Evolutionary conservation across 345 rosid species (phyloP).

Genomic region (Gossypium raimondii): DNA sequence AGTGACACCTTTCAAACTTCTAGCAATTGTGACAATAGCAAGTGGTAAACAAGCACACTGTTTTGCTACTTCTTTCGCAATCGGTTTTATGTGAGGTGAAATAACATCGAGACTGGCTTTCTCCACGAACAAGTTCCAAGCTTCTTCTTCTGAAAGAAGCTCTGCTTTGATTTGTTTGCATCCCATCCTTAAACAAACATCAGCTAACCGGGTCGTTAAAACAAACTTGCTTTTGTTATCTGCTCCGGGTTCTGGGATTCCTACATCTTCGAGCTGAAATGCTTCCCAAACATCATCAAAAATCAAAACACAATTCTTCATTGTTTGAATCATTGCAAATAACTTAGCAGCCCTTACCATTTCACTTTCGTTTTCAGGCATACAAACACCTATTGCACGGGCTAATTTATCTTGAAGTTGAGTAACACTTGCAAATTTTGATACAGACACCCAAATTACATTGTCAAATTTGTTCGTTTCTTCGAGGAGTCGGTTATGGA

Average conservation of each 20-base stretch:
- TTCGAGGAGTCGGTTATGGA: background rate
- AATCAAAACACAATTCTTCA: background rate
- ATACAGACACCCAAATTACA: conserved; percentile 11
- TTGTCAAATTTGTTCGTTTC: background rate
- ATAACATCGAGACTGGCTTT: background rate
- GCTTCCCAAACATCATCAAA: conserved; percentile 13
- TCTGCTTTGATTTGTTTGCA: background rate
- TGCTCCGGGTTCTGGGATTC: conserved; percentile 4
- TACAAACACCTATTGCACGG: background rate
- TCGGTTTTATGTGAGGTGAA: background rate
- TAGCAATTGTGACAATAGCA: conserved; percentile 4
- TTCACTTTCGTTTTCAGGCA: background rate
- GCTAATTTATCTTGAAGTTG: background rate
- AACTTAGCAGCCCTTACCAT: conserved; percentile 4
- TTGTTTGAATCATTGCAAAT: background rate
- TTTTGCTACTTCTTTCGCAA: background rate
- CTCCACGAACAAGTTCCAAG: conserved; percentile 6
- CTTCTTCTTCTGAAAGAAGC: conserved; percentile 8
- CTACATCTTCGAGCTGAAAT: background rate
- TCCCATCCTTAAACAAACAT: background rate
- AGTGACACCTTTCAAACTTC: conserved; percentile 19
- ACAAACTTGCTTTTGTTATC: conserved; percentile 8
- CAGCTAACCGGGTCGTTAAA: background rate
- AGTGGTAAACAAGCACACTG: conserved; percentile 27
- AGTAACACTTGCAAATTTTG: background rate